Evolutionary conservation across 2,329 filamentous ascomycete genomes (phyloP).

Genomic region (Diaporthe sp.): DNA sequence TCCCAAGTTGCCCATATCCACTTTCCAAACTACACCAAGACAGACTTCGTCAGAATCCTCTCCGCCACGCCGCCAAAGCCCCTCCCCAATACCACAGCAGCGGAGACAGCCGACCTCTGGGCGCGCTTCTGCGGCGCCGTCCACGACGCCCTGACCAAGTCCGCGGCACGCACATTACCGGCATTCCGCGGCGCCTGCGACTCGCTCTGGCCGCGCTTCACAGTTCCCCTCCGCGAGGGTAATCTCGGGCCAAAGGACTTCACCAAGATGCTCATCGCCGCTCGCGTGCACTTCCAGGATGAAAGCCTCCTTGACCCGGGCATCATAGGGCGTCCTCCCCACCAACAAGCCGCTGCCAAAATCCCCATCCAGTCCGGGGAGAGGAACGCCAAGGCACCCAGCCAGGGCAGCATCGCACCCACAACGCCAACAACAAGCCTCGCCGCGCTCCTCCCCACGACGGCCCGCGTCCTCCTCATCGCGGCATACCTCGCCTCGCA

Average conservation of each 20-base stretch:
- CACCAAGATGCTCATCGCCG: slow-evolving; percentile 82
- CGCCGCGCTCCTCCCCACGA: slow-evolving; percentile 75
- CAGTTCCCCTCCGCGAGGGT: slow-evolving; percentile 81
- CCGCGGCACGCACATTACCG: slow-evolving; percentile 84
- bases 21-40: slow-evolving; percentile 87
- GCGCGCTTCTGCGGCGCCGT: slow-evolving; percentile 85
- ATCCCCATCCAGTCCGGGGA: not conserved
- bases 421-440: slow-evolving; percentile 58
- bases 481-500: slow-evolving; percentile 86
- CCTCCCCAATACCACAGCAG: slow-evolving; percentile 64
- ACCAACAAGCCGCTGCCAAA: slow-evolving; percentile 34
- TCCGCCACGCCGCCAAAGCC: slow-evolving; percentile 62
- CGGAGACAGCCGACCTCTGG: slow-evolving; percentile 79
- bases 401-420: slow-evolving; percentile 29
- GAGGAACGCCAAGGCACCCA: not conserved
- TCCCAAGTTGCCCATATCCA: slow-evolving; percentile 81
- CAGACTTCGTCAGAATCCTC: slow-evolving; percentile 84
- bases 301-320: slow-evolving; percentile 78
- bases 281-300: slow-evolving; percentile 78
- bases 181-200: slow-evolving; percentile 78
- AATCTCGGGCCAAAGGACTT: slow-evolving; percentile 85
- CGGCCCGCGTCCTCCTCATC: slow-evolving; percentile 80
- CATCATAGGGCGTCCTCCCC: slow-evolving; percentile 60
- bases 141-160: slow-evolving; percentile 87
- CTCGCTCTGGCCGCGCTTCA: slow-evolving; percentile 88